These are phyloP conservation scores for Solanum chacoense DNA, from an alignment of 305 asterid species.

Conservation along the genomic window DNA sequence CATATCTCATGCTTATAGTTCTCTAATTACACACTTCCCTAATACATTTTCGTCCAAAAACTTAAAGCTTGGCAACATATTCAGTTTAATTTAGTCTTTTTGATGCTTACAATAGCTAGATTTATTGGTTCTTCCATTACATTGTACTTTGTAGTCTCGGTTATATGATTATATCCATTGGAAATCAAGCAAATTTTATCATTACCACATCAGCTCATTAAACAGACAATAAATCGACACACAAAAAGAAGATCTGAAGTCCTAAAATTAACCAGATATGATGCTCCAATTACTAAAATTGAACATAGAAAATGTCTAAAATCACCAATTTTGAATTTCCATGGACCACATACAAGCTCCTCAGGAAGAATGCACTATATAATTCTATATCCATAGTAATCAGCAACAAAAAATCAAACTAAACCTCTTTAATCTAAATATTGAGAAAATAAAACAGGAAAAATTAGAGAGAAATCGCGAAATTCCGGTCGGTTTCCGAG, in stretches of 20 bases:
- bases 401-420: neutral
- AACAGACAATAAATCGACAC: neutral
- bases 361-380: neutral
- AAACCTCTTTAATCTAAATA: neutral
- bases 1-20: neutral
- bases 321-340: neutral
- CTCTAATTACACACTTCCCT: neutral
- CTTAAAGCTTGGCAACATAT: neutral
- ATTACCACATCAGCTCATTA: neutral
- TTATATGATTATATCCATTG: neutral
- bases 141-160: neutral
- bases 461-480: neutral
- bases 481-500: neutral
- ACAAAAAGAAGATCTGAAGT: neutral
- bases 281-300: neutral
- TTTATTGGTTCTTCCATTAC: neutral
- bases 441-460: neutral
- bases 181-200: neutral
- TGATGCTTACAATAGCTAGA: neutral
- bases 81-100: neutral
- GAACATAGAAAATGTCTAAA: neutral
- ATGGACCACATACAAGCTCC: neutral
- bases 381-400: neutral
- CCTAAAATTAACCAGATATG: neutral
- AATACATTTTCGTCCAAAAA: neutral